These are phyloP conservation scores for Pythium vanterpoolii DNA, from an alignment of 352 stramenopile genomes.

Conservation along the genomic window DNA sequence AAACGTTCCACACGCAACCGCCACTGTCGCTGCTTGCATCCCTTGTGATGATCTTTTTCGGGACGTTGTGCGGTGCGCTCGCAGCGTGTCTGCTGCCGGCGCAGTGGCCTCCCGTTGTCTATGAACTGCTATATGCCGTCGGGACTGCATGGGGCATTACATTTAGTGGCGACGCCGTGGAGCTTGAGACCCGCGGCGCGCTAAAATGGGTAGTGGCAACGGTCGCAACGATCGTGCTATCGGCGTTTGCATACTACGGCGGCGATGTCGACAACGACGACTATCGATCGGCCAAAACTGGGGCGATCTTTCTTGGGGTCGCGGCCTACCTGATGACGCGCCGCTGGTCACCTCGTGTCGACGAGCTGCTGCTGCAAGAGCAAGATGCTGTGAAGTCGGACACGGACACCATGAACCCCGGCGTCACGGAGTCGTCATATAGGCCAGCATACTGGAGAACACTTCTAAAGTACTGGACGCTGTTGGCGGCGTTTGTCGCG, in stretches of 20 bases:
- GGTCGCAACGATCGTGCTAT: neutral
- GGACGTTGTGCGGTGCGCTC: conserved; percentile 4
- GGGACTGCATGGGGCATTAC: conserved; percentile 20
- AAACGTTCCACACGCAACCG: conserved; percentile 14
- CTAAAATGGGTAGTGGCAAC: neutral
- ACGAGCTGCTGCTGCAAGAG: neutral
- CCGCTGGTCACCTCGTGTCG: neutral
- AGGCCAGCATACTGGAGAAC: conserved; percentile 2
- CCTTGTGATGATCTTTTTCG: conserved; percentile 9
- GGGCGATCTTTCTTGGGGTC: neutral
- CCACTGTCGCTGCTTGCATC: conserved; percentile 12
- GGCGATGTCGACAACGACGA: neutral
- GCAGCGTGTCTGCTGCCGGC: conserved; percentile 15
- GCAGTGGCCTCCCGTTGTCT: neutral
- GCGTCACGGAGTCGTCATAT: neutral
- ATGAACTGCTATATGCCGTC: conserved; percentile 19
- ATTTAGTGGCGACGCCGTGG: conserved; percentile 16
- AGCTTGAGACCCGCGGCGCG: conserved; percentile 3
- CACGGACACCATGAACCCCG: neutral
- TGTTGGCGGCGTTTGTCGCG: neutral
- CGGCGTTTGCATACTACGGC: neutral
- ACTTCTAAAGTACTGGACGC: conserved; percentile 11
- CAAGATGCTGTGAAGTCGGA: neutral
- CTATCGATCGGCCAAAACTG: conserved; percentile 3
- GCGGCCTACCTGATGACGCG: conserved; percentile 4